Percentiles rank a stretch among this genome's conserved stretches.
Evolutionary conservation across 2,329 filamentous ascomycete species (phyloP).

Genomic region (Fusarium algeriense): DNA sequence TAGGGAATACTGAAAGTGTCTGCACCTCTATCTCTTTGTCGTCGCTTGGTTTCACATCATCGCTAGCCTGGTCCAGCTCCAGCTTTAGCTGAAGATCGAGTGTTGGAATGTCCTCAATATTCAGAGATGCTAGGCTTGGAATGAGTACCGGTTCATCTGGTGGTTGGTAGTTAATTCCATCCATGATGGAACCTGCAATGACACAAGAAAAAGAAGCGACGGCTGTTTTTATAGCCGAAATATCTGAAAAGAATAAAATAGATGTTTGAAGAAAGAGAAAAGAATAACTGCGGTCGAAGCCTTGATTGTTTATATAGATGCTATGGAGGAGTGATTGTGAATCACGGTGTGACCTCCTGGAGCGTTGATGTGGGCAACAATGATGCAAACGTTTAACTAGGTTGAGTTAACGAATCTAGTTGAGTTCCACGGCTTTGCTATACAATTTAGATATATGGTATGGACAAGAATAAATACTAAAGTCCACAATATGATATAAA

Average conservation of each 20-base stretch:
- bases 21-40: slow-evolving; percentile 14
- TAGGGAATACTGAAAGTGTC: neutral
- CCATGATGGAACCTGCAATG: slow-evolving; percentile 10
- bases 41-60: neutral
- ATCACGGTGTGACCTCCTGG: slow-evolving; percentile 8
- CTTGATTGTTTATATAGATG: slow-evolving; percentile 3
- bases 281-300: neutral
- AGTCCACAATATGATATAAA: too few relatives aligned
- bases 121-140: neutral
- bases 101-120: slow-evolving; percentile 8
- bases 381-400: neutral
- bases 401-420: too few relatives aligned
- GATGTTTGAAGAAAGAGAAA: neutral
- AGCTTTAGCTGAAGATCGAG: neutral
- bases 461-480: neutral
- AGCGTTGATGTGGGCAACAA: neutral
- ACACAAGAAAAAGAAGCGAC: neutral
- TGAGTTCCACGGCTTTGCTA: too few relatives aligned
- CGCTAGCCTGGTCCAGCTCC: neutral
- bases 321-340: neutral
- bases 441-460: too few relatives aligned
- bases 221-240: neutral
- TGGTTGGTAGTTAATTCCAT: neutral
- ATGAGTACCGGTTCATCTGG: slow-evolving; percentile 7
- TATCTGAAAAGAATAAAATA: neutral